Conservation (phyloP, 1,139 yeast species). For the Geotrichum phurueaensis region DNA sequence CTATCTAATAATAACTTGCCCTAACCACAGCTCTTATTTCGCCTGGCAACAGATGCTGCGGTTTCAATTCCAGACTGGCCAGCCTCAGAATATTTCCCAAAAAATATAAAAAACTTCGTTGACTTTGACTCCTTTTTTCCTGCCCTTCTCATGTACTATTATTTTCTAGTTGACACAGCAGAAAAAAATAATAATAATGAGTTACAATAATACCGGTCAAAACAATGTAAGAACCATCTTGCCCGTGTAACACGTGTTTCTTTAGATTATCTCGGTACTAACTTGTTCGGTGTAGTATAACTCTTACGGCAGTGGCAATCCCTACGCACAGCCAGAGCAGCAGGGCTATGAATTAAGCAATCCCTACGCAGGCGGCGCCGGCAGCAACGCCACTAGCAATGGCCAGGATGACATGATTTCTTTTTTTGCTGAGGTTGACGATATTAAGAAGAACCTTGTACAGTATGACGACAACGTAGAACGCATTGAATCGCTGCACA, state of each 20-base stretch:
- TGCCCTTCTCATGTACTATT: neutral
- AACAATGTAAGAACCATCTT: neutral
- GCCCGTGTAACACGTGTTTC: neutral
- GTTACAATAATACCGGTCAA: neutral
- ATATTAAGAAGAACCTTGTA: slow-evolving; percentile 71
- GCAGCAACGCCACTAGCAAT: slow-evolving; percentile 15
- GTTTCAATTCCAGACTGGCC: neutral
- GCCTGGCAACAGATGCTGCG: neutral
- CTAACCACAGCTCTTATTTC: neutral
- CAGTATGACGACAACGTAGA: slow-evolving; percentile 74
- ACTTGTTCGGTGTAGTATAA: neutral
- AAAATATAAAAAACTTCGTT: neutral
- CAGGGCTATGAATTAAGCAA: slow-evolving; percentile 13
- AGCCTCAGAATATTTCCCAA: neutral
- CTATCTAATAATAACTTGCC: neutral
- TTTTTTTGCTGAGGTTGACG: slow-evolving; percentile 79
- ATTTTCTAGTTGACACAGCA: neutral
- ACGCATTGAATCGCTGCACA: slow-evolving; percentile 75
- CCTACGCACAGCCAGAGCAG: slow-evolving; percentile 10
- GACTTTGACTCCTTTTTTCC: neutral
- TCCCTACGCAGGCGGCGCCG: slow-evolving; percentile 9
- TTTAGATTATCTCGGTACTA: neutral
- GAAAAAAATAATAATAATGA: neutral
- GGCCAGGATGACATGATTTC: slow-evolving; percentile 54
- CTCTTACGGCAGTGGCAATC: slow-evolving; percentile 8